Base-by-base conservation (phyloP, 768 basidiomycete species). In the Boletus bicolor region DNA sequence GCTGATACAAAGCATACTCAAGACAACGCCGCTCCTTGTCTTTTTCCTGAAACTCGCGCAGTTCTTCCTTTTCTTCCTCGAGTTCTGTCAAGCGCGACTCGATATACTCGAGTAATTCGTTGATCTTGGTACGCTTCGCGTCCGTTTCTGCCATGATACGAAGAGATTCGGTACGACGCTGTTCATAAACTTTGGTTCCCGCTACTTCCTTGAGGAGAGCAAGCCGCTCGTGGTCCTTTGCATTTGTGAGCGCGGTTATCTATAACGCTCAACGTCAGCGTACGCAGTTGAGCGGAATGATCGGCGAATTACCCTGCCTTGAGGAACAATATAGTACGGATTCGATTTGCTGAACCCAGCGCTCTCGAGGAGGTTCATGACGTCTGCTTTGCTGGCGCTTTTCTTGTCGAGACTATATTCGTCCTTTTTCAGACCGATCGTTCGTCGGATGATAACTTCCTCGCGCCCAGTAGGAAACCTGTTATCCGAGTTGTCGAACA, bases 321-420 rank as follows among this genome's bases (percentile, higher is more conserved):
- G 97, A 2, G 97, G 97, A 0, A 98, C 96, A 61, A 99, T 99
- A 66, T 98, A 99, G 70, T 98, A 99, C 0, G 97, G 97, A 67
- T 98, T 99, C n/a, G 89, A 89, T 68, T 93, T 91, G 75, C 91
- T 93, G 76, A 99, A 99, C 1, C 97, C 96, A 1, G 97, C 97
- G 67, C 88, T 91, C 70, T 98, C 97, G 44, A 99, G 81, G 26
- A 98, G 78, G 66, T 93, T 95, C 92, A 97, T 96, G 19, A 99
- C 92, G 66, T 99, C 97, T 4, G 94, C 96, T 72, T 97, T 97
- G 71, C 85, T 90, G 0, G 90, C 89, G 58, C 89, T 93, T 77
- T 98, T 98, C 77, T 89, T 89, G 73, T 99, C 96, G 30, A 98
- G 78, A 60, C 90, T 91, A 75, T 98, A 99, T 75, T 98, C 97